A percentile compares a stretch with the other conserved stretches of the same genome.
Evolutionary conservation across 2,329 filamentous ascomycete genomes (phyloP).

Genomic region (Trichophyton mentagrophytes): DNA sequence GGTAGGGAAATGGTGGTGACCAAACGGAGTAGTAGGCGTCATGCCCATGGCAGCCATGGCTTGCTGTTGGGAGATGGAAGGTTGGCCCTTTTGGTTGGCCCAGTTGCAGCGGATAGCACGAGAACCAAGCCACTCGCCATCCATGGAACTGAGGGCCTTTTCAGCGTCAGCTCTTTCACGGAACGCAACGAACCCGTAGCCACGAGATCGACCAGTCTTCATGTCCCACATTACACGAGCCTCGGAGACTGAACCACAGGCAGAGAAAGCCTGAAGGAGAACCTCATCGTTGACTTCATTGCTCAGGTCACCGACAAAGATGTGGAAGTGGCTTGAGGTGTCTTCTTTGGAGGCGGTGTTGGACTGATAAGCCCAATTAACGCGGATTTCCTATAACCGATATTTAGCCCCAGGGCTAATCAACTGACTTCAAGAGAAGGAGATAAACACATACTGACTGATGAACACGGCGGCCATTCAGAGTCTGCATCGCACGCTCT

Average conservation of each 20-base stretch:
- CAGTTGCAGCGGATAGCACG: constrained; percentile 98
- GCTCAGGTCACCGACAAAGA: constrained; percentile 93
- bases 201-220: constrained; percentile 96
- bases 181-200: constrained; percentile 96
- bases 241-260: constrained; percentile 90
- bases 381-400: constrained; percentile 71
- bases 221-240: constrained; percentile 99
- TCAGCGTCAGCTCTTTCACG: constrained; percentile 87
- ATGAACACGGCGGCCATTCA: constrained; percentile 90
- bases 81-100: constrained; percentile 99
- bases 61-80: constrained; percentile 94
- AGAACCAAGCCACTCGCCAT: constrained; percentile 96
- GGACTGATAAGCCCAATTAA: constrained; percentile 99
- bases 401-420: constrained; percentile 12
- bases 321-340: constrained; percentile 96
- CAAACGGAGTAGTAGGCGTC: constrained; percentile 87
- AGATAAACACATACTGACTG: constrained; percentile 59
- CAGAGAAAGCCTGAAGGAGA: constrained; percentile 83
- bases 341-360: constrained; percentile 92
- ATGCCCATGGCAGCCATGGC: constrained; percentile 96
- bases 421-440: background rate
- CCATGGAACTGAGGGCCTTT: constrained; percentile 93
- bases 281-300: constrained; percentile 99
- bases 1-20: constrained; percentile 94
- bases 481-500: constrained; percentile 90